These are phyloP conservation scores for Claviceps africana DNA, from an alignment of 2,329 filamentous ascomycete genomes.

Conservation along the genomic window DNA sequence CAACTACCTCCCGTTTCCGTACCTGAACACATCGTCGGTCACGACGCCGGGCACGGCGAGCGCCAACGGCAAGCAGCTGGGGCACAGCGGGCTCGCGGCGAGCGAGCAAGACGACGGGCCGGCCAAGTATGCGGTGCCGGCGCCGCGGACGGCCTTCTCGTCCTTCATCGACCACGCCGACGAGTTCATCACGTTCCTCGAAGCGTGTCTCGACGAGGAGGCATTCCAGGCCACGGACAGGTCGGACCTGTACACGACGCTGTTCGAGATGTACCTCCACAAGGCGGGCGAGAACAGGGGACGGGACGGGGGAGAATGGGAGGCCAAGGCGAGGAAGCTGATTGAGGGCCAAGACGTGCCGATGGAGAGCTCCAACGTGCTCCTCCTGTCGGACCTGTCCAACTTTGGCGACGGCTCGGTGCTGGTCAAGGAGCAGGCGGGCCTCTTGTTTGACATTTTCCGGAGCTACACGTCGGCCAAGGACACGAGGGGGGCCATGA, in stretches of 20 bases:
- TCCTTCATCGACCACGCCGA: slow-evolving; percentile 90
- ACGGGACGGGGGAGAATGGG: slow-evolving; percentile 58
- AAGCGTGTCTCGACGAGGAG: slow-evolving; percentile 66
- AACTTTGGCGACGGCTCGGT: slow-evolving; percentile 83
- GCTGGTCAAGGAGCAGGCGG: slow-evolving; percentile 85
- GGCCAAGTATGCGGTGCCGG: slow-evolving; percentile 64
- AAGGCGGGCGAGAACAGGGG: slow-evolving; percentile 67
- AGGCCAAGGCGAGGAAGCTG: slow-evolving; percentile 75
- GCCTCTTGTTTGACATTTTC: slow-evolving; percentile 88
- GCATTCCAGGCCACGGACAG: slow-evolving; percentile 60
- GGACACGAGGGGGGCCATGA: slow-evolving; percentile 82
- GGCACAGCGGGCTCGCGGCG: slow-evolving; percentile 37
- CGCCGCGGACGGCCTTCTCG: slow-evolving; percentile 81
- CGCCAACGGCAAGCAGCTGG: slow-evolving; percentile 31
- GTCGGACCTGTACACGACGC: slow-evolving; percentile 78
- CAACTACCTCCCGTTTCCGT: slow-evolving; percentile 69
- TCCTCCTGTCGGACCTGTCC: slow-evolving; percentile 82
- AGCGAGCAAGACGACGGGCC: slow-evolving; percentile 31
- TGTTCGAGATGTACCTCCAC: slow-evolving; percentile 97
- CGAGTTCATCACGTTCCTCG: slow-evolving; percentile 83
- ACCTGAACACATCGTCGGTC: slow-evolving; percentile 53
- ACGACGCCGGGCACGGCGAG: slow-evolving; percentile 38
- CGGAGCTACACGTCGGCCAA: slow-evolving; percentile 86
- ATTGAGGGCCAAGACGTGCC: slow-evolving; percentile 69
- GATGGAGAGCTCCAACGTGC: slow-evolving; percentile 88